Evolutionary conservation across 139 green algal species (phyloP).

Genomic region (Chlamydomonas schloesseri): DNA sequence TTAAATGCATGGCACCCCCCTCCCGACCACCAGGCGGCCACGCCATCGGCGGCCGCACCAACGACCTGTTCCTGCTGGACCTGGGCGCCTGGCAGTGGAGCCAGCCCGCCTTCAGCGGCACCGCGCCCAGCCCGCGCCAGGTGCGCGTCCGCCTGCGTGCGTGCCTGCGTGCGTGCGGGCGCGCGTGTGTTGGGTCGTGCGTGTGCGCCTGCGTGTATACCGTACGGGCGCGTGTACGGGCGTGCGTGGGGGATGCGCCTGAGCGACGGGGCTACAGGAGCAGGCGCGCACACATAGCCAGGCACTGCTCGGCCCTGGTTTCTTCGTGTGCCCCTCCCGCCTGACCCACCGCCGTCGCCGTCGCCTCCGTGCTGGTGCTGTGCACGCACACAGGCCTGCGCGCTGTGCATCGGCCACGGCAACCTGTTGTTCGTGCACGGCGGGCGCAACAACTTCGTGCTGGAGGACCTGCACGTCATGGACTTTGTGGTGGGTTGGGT

Average conservation of each 20-base stretch:
- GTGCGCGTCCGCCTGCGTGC: not conserved
- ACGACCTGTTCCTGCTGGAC: slow-evolving; percentile 90
- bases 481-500: slow-evolving; percentile 69
- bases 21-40: slow-evolving; percentile 62
- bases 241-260: too few species aligned
- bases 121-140: slow-evolving; percentile 82
- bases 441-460: slow-evolving; percentile 87
- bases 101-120: slow-evolving; percentile 73
- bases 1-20: too few species aligned
- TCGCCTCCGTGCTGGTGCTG: too few species aligned
- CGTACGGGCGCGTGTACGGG: too few species aligned
- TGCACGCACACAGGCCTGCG: slow-evolving; percentile 39
- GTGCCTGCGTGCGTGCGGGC: not conserved
- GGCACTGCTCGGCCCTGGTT: too few species aligned
- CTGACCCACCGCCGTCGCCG: too few species aligned
- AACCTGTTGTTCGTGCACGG: slow-evolving; percentile 80
- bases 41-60: slow-evolving; percentile 74
- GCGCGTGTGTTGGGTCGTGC: not conserved
- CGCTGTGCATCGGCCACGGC: slow-evolving; percentile 69
- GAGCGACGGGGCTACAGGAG: too few species aligned
- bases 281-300: too few species aligned
- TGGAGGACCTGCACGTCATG: slow-evolving; percentile 86
- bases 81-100: slow-evolving; percentile 77
- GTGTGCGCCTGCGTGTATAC: too few species aligned
- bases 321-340: too few species aligned